Percentiles rank a stretch among this genome's conserved stretches.
phyloP scores from a whole-genome alignment of 2,329 filamentous ascomycete species.

The Pseudogymnoascus verrucosus region DNA sequence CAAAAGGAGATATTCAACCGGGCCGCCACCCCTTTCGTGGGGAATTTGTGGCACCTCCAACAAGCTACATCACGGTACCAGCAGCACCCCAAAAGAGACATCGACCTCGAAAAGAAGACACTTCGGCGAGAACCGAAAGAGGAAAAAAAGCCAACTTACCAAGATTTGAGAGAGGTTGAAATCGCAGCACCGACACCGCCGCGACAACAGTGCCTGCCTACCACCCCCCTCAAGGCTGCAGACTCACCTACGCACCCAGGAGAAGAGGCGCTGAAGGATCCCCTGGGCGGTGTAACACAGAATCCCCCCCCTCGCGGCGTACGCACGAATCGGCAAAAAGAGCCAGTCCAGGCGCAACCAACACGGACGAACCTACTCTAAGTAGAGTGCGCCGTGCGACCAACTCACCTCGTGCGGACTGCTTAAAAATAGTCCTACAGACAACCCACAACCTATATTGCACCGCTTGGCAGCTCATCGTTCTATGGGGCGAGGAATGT shows the following conservation, averaged over 20 bases:
- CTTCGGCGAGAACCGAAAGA: neutral
- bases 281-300: neutral
- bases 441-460: neutral
- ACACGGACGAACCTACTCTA: neutral
- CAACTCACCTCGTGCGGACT: neutral
- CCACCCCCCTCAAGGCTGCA: neutral
- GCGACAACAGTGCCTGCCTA: neutral
- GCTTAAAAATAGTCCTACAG: neutral
- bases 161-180: neutral
- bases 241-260: neutral
- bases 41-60: neutral
- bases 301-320: neutral
- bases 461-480: neutral
- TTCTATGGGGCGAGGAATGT: constrained; percentile 5
- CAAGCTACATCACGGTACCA: constrained; percentile 3
- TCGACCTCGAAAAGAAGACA: neutral
- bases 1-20: neutral
- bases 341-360: neutral
- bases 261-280: neutral
- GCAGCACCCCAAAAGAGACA: neutral
- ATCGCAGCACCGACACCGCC: neutral
- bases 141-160: neutral
- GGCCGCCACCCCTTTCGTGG: neutral
- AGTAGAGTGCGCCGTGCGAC: neutral
- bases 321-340: neutral